Evolutionary conservation across 306 rosid genomes (phyloP).

Genomic region (Adenanthera pavonina): DNA sequence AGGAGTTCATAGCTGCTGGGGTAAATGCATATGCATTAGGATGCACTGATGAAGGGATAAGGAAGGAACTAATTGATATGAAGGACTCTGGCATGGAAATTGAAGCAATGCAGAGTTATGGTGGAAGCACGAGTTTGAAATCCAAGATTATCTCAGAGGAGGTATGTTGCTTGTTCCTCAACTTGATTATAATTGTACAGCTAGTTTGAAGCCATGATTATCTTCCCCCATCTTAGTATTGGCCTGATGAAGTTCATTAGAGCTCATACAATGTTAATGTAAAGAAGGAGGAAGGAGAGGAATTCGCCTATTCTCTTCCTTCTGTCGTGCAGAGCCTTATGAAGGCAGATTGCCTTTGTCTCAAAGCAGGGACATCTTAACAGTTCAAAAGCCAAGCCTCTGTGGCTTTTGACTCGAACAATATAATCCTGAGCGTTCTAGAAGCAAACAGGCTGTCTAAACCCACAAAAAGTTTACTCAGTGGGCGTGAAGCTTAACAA

Average conservation of each 20-base stretch:
- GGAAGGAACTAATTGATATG: conserved; percentile 83
- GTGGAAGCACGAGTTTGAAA: conserved; percentile 90
- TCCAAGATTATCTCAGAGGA: conserved; percentile 78
- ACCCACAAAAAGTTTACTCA: not conserved
- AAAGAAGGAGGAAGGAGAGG: not conserved
- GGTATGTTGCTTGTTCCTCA: conserved; percentile 46
- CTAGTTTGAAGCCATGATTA: conserved; percentile 31
- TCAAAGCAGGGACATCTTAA: conserved; percentile 12
- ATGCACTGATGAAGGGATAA: conserved; percentile 91
- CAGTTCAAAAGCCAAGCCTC: conserved; percentile 8
- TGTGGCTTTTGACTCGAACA: conserved; percentile 1
- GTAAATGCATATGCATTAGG: conserved; percentile 98
- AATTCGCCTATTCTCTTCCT: not conserved
- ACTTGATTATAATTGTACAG: conserved; percentile 13
- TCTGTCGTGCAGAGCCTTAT: not conserved
- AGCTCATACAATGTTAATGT: conserved; percentile 7
- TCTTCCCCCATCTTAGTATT: not conserved
- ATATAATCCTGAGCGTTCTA: conserved; percentile 5
- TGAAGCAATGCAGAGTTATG: conserved; percentile 77
- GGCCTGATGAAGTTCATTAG: not conserved
- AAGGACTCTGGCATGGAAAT: conserved; percentile 78
- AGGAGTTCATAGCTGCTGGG: conserved; percentile 97
- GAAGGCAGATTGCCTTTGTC: not conserved
- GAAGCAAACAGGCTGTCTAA: conserved; percentile 10
- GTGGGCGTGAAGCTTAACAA: conserved; percentile 5